Conservation (phyloP, 75 land plant species). For the Pinus taeda region DNA sequence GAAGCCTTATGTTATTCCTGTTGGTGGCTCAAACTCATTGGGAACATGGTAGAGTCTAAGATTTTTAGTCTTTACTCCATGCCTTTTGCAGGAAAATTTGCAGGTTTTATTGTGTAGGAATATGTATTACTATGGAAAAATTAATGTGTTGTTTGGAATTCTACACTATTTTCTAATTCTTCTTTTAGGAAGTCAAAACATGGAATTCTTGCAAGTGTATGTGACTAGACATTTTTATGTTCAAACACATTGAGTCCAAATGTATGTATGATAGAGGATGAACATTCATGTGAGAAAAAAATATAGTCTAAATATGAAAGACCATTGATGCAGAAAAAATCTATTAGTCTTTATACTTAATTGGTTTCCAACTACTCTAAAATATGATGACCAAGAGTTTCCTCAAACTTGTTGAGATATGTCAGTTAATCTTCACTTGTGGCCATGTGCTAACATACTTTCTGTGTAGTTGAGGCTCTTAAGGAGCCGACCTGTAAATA, state of each 20-base stretch:
- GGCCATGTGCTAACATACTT: too few relatives aligned
- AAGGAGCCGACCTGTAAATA: too few relatives aligned
- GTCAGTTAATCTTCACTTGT: too few relatives aligned
- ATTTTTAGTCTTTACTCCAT: neutral
- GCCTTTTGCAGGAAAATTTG: neutral
- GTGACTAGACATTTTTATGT: neutral
- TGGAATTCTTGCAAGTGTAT: neutral
- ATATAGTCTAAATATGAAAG: neutral
- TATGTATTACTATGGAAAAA: neutral
- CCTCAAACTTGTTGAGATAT: neutral
- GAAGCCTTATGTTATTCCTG: constrained; percentile 92
- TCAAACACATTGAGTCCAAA: neutral
- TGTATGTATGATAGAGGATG: neutral
- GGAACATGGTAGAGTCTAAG: constrained; percentile 75
- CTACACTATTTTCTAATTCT: neutral
- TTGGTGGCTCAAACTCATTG: constrained; percentile 96
- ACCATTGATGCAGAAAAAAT: neutral
- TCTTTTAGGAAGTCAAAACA: neutral
- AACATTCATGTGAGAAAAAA: neutral
- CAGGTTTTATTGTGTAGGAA: neutral
- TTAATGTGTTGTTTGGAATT: neutral
- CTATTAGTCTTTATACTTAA: neutral
- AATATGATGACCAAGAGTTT: neutral
- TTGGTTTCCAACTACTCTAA: neutral
- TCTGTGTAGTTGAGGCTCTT: too few relatives aligned